Evolutionary conservation across 495 filamentous ascomycete species (phyloP), one percentile per base, ranked within the genome.

Genomic region (Hyphodiscus hymeniophilus): DNA sequence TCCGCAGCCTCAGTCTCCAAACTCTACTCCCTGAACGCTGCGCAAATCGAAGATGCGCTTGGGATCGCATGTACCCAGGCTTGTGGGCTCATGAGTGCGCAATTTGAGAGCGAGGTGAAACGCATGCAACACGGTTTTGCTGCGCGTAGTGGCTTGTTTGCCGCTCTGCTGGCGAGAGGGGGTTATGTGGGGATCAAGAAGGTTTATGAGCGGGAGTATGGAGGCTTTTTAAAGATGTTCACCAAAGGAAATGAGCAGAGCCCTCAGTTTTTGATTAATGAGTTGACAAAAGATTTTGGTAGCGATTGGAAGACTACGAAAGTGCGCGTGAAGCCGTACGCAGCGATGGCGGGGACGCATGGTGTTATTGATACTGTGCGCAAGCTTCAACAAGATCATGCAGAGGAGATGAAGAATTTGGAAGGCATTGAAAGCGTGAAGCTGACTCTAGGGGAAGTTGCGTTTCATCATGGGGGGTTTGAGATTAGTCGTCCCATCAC

Each of bases 81-180:
- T 1, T 59, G 66, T 33, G 66, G 70, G 0, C 45, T 69, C 6
- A 72, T 73, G 66, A 56, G 63, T 10, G 69, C 67, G 15, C 68
- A 74, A 41, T 69, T 60, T 41, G 70, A 66, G 26, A 60, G 66
- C 11, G 60, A 61, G 45, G 60, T 67, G 1, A 74, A 71, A 49
- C 60, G 66, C 4, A 68, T 73, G 65, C 66, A 71, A 48, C 70
- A 72, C 42, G 69, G 61, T 1, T 73, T 74, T 43, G 67, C 67
- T 0, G 65, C 69, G 10, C 62, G 68, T 1, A 73, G 66, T 36
- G 70, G 69, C 0, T 61, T 72, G 1, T 59, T 73, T 23, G 66
- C 45, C 0, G 64, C 68, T 3, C 40, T 74, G 8, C 38, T 72
- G 32, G 66, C 69, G 3, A 48, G 57, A 12, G 41, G 45, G 2